These are phyloP conservation scores for Trametes versicolor DNA, from an alignment of 1,284 basidiomycete species.

Conservation along the genomic window DNA sequence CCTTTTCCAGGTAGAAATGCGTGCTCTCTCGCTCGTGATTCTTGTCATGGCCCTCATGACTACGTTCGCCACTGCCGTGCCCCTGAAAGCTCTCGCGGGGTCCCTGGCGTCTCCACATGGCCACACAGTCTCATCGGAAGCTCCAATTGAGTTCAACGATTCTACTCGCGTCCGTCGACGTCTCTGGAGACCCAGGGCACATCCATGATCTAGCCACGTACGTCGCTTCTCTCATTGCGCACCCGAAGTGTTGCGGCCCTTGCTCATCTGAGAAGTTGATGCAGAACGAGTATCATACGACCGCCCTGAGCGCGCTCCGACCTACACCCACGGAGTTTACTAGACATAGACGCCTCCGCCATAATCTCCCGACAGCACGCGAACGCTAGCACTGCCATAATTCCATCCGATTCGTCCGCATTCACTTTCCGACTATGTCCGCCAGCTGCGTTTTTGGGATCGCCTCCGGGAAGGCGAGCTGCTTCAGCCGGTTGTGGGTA, in stretches of 20 bases:
- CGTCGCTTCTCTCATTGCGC: background rate
- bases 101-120: background rate
- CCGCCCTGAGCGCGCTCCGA: background rate
- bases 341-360: background rate
- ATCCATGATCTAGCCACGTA: slow-evolving; percentile 1
- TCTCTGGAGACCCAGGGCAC: slow-evolving; percentile 4
- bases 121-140: background rate
- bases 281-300: background rate
- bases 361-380: background rate
- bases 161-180: background rate
- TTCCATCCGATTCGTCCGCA: background rate
- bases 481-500: slow-evolving; percentile 61
- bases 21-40: background rate
- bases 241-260: too few species aligned
- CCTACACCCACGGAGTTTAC: background rate
- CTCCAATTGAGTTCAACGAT: too few species aligned
- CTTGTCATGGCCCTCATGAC: background rate
- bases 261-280: background rate
- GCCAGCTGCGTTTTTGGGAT: slow-evolving; percentile 69
- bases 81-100: background rate
- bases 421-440: slow-evolving; percentile 47
- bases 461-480: slow-evolving; percentile 63
- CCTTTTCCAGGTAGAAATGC: too few species aligned
- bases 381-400: background rate
- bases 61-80: background rate